Evolutionary conservation across 371 early-diverging fungal genomes (phyloP), one percentile per base, ranked within the genome.

Genomic region (Mortierella sp.): DNA sequence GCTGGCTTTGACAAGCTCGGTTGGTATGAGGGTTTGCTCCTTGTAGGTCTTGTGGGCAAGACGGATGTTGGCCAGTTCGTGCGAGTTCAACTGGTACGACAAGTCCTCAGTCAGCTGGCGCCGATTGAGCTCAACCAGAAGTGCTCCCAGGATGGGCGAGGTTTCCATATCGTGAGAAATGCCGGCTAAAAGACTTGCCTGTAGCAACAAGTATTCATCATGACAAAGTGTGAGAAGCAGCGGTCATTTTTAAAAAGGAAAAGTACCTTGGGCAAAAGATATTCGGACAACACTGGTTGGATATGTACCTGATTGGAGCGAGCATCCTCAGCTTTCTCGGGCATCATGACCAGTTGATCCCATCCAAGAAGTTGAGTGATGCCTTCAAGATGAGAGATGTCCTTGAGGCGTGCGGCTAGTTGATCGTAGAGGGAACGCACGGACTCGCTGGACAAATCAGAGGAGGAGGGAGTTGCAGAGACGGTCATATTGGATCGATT

Each of bases 331-430:
- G 88, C 82, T 57, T 84, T 81, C 58, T 80, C 34, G 28, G 88
- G 84, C 88, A 88, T 88, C 82, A 84, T 88, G 70, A 88, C 87
- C 26, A 79, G 76, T 47, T 85, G 85, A 50, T 89, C 88, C 84
- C 84, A 84, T 13, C 63, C 44, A 31, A 80, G 78, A 13, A 80
- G 70, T 21, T 70, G 75, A 34, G 54, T 24, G 70, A 80, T 55
- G 13, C 80, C 73, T 24, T 78, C 76, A 42, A 84, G 80, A 24
- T 68, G 48, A 50, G 9, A 34, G 38, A 78, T 63, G 3, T 84
- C 84, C 71, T 78, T 84, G 72, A 77, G n/a, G 50, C 80, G 80
- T 48, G 42, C 72, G 38, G 42, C 28, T 44, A 84, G 74, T 65
- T 80, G 77, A 31, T 84, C 76, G 52, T 84, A 84, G 58, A 84